Base-by-base conservation (phyloP, 2,329 filamentous ascomycete species). In the Cucurbitaria berberidis region DNA sequence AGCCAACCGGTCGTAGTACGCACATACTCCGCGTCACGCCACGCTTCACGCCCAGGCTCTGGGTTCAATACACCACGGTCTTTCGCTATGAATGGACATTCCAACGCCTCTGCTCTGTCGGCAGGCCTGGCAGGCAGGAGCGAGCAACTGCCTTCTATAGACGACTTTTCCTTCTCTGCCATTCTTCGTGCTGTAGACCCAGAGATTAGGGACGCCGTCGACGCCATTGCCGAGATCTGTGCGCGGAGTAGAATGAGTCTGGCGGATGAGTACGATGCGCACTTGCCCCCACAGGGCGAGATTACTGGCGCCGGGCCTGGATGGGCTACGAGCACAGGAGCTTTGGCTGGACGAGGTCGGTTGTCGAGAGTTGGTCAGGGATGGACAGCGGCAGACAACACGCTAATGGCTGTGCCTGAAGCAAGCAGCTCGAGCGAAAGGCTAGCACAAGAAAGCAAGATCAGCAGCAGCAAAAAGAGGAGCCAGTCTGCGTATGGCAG, bases 201-300 rank as follows among this genome's bases (percentile, higher is more conserved):
- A 11, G 84, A 86, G 60, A 84, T 87, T 41, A 76, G 81, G 56
- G 74, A 74, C 13, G 84, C 84, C 9, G 78, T 87, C 47, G 82
- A 86, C 63, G 82, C 83, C 15, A 87, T 87, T 60, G 84, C 84
- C 21, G 83, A 86, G 62, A 86, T 87, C 54, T 85, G 83, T 60
- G 84, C 85, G 3, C 78, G 83, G 53, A 87, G 83, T 69, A 81
- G 81, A 59, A 74, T 86, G 64, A 86, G 84, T 61, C 73, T 87
- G 53, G 84, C 85, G 9, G 84, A 87, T 63, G 84, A 87, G 66
- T 85, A 87, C 66, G 81, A 80, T 29, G 83, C 84, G 38, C 85
- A 87, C 68, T 78, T 86, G 30, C 84, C 85, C 19, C 85, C 85
- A 0, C 75, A 85, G 48, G 84, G 84, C 34, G 84, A 86, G 67